Conservation (phyloP, 2,329 filamentous ascomycete genomes). For the Trichophyton simii region DNA sequence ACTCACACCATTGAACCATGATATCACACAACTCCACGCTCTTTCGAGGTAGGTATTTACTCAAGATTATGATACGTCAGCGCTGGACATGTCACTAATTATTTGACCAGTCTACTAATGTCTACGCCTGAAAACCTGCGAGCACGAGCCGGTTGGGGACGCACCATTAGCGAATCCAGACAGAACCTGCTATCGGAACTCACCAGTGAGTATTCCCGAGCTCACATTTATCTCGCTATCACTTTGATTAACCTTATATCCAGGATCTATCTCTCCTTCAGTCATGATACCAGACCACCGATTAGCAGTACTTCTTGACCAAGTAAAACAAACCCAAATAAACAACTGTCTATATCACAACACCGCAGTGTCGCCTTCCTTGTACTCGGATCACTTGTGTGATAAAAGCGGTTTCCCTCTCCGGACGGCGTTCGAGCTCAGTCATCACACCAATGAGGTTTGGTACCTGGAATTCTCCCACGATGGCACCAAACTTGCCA, state of each 20-base stretch:
- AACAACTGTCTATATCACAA: slow-evolving; percentile 82
- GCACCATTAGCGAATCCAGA: slow-evolving; percentile 61
- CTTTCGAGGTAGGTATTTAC: slow-evolving; percentile 51
- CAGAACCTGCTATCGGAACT: slow-evolving; percentile 64
- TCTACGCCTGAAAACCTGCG: slow-evolving; percentile 68
- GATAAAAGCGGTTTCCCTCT: slow-evolving; percentile 68
- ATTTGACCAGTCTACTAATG: slow-evolving; percentile 61
- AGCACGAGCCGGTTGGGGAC: slow-evolving; percentile 70
- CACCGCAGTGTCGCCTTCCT: slow-evolving; percentile 59
- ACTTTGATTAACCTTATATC: slow-evolving; percentile 13
- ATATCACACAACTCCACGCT: slow-evolving; percentile 63
- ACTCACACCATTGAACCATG: slow-evolving; percentile 71
- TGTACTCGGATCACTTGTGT: slow-evolving; percentile 82
- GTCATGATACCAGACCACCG: slow-evolving; percentile 94
- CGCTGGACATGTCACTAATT: neutral
- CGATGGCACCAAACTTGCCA: slow-evolving; percentile 69
- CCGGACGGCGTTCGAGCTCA: slow-evolving; percentile 56
- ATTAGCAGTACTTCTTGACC: slow-evolving; percentile 64
- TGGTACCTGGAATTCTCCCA: slow-evolving; percentile 90
- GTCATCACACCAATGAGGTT: slow-evolving; percentile 66
- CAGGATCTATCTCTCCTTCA: slow-evolving; percentile 82
- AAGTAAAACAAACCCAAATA: slow-evolving; percentile 76
- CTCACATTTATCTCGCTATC: neutral
- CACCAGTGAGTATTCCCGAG: slow-evolving; percentile 50
- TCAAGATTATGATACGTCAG: too few species aligned